Evolutionary conservation across 169 alveolate genomes (phyloP), one percentile per base, ranked within the genome.

Genomic region (Eimeria tenella): DNA sequence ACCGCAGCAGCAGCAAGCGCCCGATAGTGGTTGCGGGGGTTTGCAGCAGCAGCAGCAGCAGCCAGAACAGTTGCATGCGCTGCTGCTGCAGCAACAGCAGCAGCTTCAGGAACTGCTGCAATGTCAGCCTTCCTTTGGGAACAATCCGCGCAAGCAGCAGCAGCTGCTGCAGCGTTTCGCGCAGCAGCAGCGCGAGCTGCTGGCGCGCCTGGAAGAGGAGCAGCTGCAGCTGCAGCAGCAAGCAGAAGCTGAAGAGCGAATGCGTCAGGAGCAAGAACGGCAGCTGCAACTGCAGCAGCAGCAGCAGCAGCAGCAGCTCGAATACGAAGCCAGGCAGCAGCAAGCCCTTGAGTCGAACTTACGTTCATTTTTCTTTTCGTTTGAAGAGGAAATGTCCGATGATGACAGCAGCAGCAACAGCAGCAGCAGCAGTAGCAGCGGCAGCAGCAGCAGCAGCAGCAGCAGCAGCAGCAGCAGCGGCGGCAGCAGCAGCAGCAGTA

Each of bases 41-140:
- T 68, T 68, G 77, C 77, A 68, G 77, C 52, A 42, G 19, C 84
- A 74, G 23, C 84, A 31, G 84, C 52, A 42, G 19, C 84, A 74
- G 23, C 84, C 42, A 56, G 84, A 49, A 9, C 84, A 49, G 63
- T 23, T 74, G 84, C 84, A 74, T 19, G 84, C 23, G 84, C 84
- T 74, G 60, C 84, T 42, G 84, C 42, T 11, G 77, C 77, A 71
- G 55, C 86, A 77, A 11, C 65, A 77, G 86, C 86, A 77, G 49
- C 68, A 77, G 50, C 86, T 52, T 58, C 82, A 71, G 56, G 58
- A 71, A 55, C 86, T 77, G 86, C 86, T 42, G 68, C 86, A 74
- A 10, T 56, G 11, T 52, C n/a, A 10, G 56, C 84, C 8, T 21
- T 42, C 84, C 42, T 13, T 52, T 5, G 84, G 84, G 31, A 25